Conservation (phyloP, 1,284 basidiomycete species). For the Uromyces viciae-fabae region DNA sequence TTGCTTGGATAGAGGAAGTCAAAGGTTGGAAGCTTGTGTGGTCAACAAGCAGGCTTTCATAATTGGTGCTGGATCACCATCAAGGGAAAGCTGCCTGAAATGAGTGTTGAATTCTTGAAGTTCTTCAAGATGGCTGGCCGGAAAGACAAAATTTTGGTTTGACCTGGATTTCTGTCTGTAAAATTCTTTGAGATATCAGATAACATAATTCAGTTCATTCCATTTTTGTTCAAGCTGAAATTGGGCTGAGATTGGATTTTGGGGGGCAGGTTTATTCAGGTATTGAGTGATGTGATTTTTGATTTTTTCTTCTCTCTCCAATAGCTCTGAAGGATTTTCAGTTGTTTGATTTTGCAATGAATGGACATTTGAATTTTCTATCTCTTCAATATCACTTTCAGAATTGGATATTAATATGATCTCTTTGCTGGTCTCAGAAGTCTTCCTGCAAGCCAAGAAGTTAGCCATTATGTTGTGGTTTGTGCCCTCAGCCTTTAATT, state of each 20-base stretch:
- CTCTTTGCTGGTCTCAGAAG: not conserved
- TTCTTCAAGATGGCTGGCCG: conserved; percentile 6
- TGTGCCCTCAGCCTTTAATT: not conserved
- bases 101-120: conserved; percentile 13
- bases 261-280: not conserved
- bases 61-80: not conserved
- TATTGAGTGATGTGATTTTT: not conserved
- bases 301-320: not conserved
- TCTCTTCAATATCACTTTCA: not conserved
- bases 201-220: not conserved
- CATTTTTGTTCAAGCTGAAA: not conserved
- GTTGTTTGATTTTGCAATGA: not conserved
- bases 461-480: not conserved
- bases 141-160: no score
- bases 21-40: not conserved
- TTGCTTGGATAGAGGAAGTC: not conserved
- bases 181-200: not conserved
- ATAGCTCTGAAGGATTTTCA: not conserved
- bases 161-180: no score
- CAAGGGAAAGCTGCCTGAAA: not conserved
- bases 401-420: no score
- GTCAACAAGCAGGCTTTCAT: not conserved
- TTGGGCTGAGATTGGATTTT: not conserved
- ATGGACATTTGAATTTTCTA: not conserved
- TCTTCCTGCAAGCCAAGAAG: not conserved